phyloP scores from a whole-genome alignment of 1,284 basidiomycete species.

The Boletus semigastroideus region DNA sequence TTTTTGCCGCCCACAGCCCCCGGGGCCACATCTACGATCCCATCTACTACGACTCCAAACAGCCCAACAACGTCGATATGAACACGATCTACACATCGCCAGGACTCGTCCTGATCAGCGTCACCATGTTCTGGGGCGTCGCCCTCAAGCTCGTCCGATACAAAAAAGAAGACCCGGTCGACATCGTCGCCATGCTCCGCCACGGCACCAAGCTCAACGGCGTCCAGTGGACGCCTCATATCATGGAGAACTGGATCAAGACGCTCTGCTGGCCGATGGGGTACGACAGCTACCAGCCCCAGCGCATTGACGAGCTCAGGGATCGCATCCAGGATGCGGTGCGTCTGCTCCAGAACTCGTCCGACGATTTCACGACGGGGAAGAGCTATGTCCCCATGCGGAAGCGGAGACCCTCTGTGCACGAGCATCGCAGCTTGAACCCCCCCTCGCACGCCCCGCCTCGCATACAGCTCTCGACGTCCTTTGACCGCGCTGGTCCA shows the following conservation, averaged over 20 bases:
- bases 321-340: constrained; percentile 54
- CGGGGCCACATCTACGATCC: constrained; percentile 53
- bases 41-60: constrained; percentile 52
- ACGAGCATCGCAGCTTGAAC: constrained; percentile 11
- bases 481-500: constrained; percentile 7
- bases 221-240: constrained; percentile 50
- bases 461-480: not conserved
- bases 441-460: constrained; percentile 2
- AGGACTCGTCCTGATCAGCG: constrained; percentile 56
- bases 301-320: constrained; percentile 44
- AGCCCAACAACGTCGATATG: constrained; percentile 46
- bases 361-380: constrained; percentile 15
- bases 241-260: constrained; percentile 54
- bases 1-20: constrained; percentile 31
- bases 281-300: constrained; percentile 45
- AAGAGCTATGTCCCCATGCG: not conserved
- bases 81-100: constrained; percentile 57
- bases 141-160: constrained; percentile 71
- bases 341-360: constrained; percentile 18
- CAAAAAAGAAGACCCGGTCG: constrained; percentile 47
- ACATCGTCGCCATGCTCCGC: constrained; percentile 45
- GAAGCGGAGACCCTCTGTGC: constrained; percentile 13
- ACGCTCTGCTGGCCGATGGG: constrained; percentile 57
- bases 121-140: constrained; percentile 66
- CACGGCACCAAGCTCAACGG: constrained; percentile 52